Evolutionary conservation across 169 alveolate species (phyloP), one percentile per base, ranked within the genome.

Genomic region (Babesia bovis): DNA sequence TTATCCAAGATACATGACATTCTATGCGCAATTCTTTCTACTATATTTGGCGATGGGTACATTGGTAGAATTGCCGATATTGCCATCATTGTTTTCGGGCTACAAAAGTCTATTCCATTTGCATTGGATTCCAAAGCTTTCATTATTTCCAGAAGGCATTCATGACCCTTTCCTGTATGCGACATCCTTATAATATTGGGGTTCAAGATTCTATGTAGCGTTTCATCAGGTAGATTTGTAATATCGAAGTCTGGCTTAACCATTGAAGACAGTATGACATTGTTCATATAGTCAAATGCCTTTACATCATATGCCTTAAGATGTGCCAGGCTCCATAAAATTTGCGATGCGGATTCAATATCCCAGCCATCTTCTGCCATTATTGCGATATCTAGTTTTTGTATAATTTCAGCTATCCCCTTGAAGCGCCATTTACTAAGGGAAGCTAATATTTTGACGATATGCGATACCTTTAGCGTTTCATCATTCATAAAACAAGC

Each of bases 341-440:
- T 33, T 4, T 78, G 87, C n/a, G 87, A 78, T 3, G 82, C 44
- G 0, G 40, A 17, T 33, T 68, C 19, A 17, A 66, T 12, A 26
- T 58, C 28, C 87, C 87, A 78, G 6, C 23, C 13, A 36, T 42
- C 47, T 6, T 68, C 59, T 19, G 77, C 56, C 17, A 68, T 44
- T 40, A 78, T 78, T 13, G 42, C 23, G n/a, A 68, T 47, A 59
- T 78, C 83, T 0, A 78, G 58, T 57, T 68, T 78, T 9, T 30
- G 49, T 55, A 38, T 36, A 5, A 78, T 23, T 30, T 78, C 87
- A 6, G 63, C 40, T 38, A 70, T 12, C 25, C 38, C 50, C 44
- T 38, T 53, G 38, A 68, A 68, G 42, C 76, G 69, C 83, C 87
- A 78, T 52, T 78, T 68, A 49, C 87, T 78, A 30, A 78, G 65